These are phyloP conservation scores for Aspergillus pseudotamarii DNA, from an alignment of 2,329 filamentous ascomycete genomes.

Conservation along the genomic window DNA sequence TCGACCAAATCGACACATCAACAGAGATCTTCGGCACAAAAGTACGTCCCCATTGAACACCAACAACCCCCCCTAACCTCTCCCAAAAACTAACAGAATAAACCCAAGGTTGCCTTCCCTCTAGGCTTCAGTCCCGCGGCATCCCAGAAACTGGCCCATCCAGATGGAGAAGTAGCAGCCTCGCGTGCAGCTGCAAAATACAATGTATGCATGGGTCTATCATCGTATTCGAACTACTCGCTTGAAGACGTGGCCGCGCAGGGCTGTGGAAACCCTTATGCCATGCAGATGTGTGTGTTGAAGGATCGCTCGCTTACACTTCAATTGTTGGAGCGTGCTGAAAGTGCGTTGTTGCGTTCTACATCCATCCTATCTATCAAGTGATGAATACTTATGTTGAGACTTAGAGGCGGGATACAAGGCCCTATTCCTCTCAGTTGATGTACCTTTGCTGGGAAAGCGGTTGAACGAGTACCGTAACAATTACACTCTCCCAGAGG, in stretches of 20 bases:
- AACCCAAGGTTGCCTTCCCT: constrained; percentile 47
- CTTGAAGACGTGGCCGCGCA: constrained; percentile 52
- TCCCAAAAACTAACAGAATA: neutral
- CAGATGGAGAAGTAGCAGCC: constrained; percentile 55
- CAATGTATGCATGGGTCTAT: constrained; percentile 53
- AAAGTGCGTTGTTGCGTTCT: constrained; percentile 38
- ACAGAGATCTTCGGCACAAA: constrained; percentile 50
- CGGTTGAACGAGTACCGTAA: constrained; percentile 59
- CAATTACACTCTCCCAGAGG: constrained; percentile 51
- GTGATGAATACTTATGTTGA: neutral
- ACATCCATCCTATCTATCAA: neutral
- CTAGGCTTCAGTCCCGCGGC: constrained; percentile 59
- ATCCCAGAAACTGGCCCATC: constrained; percentile 56
- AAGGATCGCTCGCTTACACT: constrained; percentile 50
- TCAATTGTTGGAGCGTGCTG: constrained; percentile 46
- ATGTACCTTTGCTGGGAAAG: constrained; percentile 57
- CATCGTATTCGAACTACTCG: constrained; percentile 49
- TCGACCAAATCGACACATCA: constrained; percentile 47
- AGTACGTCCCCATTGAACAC: constrained; percentile 12
- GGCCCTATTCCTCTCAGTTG: constrained; percentile 59
- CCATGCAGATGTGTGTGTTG: constrained; percentile 59
- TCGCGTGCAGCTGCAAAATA: constrained; percentile 50
- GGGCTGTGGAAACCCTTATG: constrained; percentile 48
- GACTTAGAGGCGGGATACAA: constrained; percentile 51
- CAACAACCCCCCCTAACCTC: too few relatives aligned